A percentile compares a stretch with the other conserved stretches of the same genome.
Evolutionary conservation across 352 stramenopile species (phyloP).

Genomic region (Globisporangium apiculatum): DNA sequence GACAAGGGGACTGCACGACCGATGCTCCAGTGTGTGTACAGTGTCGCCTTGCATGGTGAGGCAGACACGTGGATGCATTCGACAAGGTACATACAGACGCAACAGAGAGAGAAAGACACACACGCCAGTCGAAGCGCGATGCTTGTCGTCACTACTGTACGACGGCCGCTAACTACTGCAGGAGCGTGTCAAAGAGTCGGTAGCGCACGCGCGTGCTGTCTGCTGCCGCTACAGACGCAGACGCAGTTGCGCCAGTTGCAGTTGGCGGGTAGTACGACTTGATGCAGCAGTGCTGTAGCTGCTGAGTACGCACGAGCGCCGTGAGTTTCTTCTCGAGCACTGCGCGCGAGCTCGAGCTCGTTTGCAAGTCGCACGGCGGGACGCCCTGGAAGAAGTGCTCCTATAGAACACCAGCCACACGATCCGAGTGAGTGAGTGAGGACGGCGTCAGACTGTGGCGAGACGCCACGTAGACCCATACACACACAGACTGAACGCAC

Average conservation of each 20-base stretch:
- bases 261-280: slow-evolving; percentile 50
- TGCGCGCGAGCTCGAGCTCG: slow-evolving; percentile 37
- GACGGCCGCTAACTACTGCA: slow-evolving; percentile 15
- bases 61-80: not conserved
- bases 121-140: too few relatives aligned
- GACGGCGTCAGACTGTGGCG: too few relatives aligned
- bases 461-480: too few relatives aligned
- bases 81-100: not conserved
- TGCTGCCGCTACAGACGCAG: not conserved
- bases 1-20: not conserved
- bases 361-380: slow-evolving; percentile 51
- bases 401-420: slow-evolving; percentile 13
- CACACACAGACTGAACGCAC: slow-evolving; percentile 22
- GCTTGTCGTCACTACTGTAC: too few relatives aligned
- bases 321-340: slow-evolving; percentile 46
- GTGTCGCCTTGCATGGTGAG: too few relatives aligned
- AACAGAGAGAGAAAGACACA: too few relatives aligned
- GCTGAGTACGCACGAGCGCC: slow-evolving; percentile 18
- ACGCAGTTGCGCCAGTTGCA: slow-evolving; percentile 11
- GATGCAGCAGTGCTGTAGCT: slow-evolving; percentile 51
- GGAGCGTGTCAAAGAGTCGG: slow-evolving; percentile 59
- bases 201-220: slow-evolving; percentile 36
- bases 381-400: slow-evolving; percentile 67
- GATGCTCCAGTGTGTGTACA: not conserved
- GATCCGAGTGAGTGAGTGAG: too few relatives aligned